A percentile compares a stretch with the other conserved stretches of the same genome.
phyloP scores from a whole-genome alignment of 768 basidiomycete genomes.

The Jaapia argillacea region DNA sequence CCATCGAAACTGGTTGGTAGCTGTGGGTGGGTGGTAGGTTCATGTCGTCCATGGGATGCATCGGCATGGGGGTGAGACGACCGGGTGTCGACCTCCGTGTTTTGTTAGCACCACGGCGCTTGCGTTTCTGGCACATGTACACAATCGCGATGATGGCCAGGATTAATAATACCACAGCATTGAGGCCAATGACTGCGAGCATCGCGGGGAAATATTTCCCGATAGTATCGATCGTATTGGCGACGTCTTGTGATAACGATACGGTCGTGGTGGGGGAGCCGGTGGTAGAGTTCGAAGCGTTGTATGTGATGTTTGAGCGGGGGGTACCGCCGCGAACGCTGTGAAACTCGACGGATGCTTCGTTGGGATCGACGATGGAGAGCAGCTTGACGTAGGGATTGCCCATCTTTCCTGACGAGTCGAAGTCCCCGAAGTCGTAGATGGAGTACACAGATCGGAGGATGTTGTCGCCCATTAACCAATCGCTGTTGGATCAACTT shows the following conservation, averaged over 20 bases:
- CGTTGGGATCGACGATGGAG: slow-evolving; percentile 54
- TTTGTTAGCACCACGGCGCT: slow-evolving; percentile 22
- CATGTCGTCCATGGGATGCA: slow-evolving; percentile 24
- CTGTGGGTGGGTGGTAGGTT: slow-evolving; percentile 25
- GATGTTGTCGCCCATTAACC: slow-evolving; percentile 77
- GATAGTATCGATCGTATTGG: slow-evolving; percentile 51
- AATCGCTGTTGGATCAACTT: slow-evolving; percentile 48
- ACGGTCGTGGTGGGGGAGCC: slow-evolving; percentile 33
- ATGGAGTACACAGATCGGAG: slow-evolving; percentile 75
- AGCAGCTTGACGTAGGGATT: slow-evolving; percentile 72
- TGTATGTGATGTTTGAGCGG: slow-evolving; percentile 60
- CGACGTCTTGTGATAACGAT: slow-evolving; percentile 47
- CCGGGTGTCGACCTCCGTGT: slow-evolving; percentile 21
- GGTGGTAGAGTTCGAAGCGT: slow-evolving; percentile 27
- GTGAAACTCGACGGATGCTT: slow-evolving; percentile 67
- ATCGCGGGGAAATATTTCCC: slow-evolving; percentile 61
- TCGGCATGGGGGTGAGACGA: slow-evolving; percentile 47
- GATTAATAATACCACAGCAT: slow-evolving; percentile 57
- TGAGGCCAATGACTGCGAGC: slow-evolving; percentile 68
- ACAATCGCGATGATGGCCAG: slow-evolving; percentile 44
- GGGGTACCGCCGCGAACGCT: slow-evolving; percentile 53
- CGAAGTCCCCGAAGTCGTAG: slow-evolving; percentile 80
- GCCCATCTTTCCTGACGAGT: slow-evolving; percentile 52
- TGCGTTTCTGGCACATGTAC: slow-evolving; percentile 41
- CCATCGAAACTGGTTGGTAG: slow-evolving; percentile 70